Base-by-base conservation (phyloP, 192 early-diverging fungal species). In the Backusella westeae region DNA sequence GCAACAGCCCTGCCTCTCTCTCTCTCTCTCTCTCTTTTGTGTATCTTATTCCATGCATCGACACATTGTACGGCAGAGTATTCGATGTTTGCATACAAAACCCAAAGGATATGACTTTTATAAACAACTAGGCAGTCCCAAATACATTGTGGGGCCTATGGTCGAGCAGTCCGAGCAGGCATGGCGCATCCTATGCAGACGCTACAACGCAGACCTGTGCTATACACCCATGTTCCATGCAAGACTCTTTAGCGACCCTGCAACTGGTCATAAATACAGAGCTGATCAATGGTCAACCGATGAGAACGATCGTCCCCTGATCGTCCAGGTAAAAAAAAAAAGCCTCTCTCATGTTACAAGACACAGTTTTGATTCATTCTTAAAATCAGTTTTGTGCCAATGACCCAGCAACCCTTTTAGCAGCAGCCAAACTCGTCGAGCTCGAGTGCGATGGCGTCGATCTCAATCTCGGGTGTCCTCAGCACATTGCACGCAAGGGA, bases 161-260 rank as follows among this genome's bases (percentile, higher is more conserved):
- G 98, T 99, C 10, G 97, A 97, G 78, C 95, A 98, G 81, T 96
- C 94, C 0, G 98, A 99, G 73, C 87, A 95, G 38, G 94, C 98
- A 2, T 99, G 97, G 97, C 87, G 98, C 41, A 88, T 97, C 8
- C 91, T 99, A 36, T 94, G 93, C 6, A 87, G 94, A 56, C 91
- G 94, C 6, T 95, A 99, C 79, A 89, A 87, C 52, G 93, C 96
- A 2, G 81, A 97, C 0, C 84, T 98, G 6, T 97, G 96, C 84
- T 99, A 96, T 83, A 98, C 98, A 12, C 98, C 98, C 63, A 99
- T 99, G 98, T 94, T 99, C 79, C 94, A 99, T 74, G 96, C 97
- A 5, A 90, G 89, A 63, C 72, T 96, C 15, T 99, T 99, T 82
- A 79, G 84, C 67, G 90, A 95, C 36, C 84, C 87, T 6, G 81